Percentiles rank a stretch among this genome's conserved stretches.
Conservation (phyloP, 2,329 filamentous ascomycete genomes). For the Xylariaceae sp. region DNA sequence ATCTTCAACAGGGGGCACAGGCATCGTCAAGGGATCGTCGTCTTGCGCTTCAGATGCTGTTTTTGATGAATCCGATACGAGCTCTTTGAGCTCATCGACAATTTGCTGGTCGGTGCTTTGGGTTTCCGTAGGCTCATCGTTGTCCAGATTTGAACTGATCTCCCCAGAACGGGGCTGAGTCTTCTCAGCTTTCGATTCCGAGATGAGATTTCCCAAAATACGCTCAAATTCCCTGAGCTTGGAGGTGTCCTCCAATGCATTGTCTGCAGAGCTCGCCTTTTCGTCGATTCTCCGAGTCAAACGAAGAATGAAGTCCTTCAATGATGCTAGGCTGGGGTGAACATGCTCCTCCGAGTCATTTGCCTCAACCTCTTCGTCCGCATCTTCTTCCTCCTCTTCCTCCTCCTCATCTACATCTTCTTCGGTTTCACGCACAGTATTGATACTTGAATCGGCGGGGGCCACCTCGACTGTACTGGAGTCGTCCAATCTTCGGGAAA, state of each 20-base stretch:
- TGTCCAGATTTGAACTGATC: too few relatives aligned
- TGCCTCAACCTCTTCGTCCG: conserved; percentile 9
- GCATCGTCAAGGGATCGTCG: too few relatives aligned
- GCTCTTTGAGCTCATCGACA: conserved; percentile 14
- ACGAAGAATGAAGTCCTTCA: neutral
- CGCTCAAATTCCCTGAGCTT: neutral
- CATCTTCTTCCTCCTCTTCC: conserved; percentile 11
- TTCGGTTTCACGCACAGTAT: too few relatives aligned
- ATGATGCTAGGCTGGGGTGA: neutral
- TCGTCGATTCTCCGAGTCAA: neutral
- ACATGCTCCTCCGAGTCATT: conserved; percentile 10
- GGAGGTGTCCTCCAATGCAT: neutral
- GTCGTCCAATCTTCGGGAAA: too few relatives aligned
- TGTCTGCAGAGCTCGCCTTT: neutral
- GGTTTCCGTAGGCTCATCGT: too few relatives aligned
- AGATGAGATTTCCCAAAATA: neutral
- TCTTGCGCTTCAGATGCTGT: too few relatives aligned
- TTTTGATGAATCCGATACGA: conserved; percentile 7
- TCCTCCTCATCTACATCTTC: conserved; percentile 6
- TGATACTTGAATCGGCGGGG: too few relatives aligned
- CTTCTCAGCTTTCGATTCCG: conserved; percentile 21
- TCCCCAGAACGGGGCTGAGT: too few relatives aligned
- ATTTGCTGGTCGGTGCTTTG: neutral
- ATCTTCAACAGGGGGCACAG: too few relatives aligned
- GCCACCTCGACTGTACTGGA: too few relatives aligned